Conservation (phyloP, 1,139 yeast genomes). For the Eremothecium coryli region DNA sequence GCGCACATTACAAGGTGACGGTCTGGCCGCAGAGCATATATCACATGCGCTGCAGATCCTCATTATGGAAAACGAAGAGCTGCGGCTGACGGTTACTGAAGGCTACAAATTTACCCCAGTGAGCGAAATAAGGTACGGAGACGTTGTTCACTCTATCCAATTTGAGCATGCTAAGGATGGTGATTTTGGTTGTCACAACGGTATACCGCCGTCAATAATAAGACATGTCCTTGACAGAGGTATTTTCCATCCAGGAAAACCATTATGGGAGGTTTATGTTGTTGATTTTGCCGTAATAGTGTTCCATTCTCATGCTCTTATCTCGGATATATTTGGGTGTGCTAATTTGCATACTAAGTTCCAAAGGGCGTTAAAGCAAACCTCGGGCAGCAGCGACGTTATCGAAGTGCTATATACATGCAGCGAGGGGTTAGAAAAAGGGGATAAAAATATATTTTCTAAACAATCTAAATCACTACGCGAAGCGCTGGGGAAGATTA, state of each 20-base stretch:
- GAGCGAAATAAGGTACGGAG: constrained; percentile 16
- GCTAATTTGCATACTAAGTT: constrained; percentile 23
- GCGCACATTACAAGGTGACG: constrained; percentile 14
- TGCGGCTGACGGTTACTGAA: constrained; percentile 21
- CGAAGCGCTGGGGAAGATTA: no score
- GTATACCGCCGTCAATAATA: constrained; percentile 24
- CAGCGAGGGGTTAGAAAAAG: no score
- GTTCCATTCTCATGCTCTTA: constrained; percentile 26
- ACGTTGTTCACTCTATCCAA: constrained; percentile 20
- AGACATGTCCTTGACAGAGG: constrained; percentile 24
- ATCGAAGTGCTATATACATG: constrained; percentile 7
- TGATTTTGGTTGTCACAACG: constrained; percentile 21
- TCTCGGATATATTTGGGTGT: constrained; percentile 28
- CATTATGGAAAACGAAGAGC: constrained; percentile 20
- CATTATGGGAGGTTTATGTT: constrained; percentile 24
- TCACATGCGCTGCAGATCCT: constrained; percentile 18
- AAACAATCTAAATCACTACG: no score
- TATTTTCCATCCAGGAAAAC: constrained; percentile 19
- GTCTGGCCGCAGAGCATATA: constrained; percentile 15
- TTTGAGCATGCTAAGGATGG: constrained; percentile 23
- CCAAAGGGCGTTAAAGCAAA: constrained; percentile 9
- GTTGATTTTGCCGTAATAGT: constrained; percentile 22
- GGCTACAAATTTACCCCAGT: constrained; percentile 18
- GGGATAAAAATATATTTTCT: no score
- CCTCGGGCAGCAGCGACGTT: no score